Base-by-base conservation (phyloP, 1,284 basidiomycete genomes). In the Ganoderma lingzhi region DNA sequence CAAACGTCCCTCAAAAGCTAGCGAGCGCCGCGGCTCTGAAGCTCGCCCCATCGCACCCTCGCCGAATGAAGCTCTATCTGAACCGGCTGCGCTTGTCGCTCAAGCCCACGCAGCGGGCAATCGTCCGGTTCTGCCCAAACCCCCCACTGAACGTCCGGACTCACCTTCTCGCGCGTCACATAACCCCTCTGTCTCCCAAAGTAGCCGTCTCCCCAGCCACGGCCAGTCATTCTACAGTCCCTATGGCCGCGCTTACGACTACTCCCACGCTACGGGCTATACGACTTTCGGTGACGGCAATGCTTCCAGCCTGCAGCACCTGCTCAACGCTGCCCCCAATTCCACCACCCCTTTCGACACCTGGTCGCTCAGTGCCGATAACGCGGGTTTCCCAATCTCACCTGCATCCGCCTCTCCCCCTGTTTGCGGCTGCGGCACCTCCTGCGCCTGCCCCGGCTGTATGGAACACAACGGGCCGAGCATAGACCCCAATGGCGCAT, bases 221-320 rank as follows among this genome's bases (percentile, higher is more conserved):
- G 84, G 86, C 45, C 78, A 76, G 64, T 78, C 80, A 64, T 81
- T 82, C 64, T 90, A 82, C 76, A 89, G 88, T 64, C 91, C 91
- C 0, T 92, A 92, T 69, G 84, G 85, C 32, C 84, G 89, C 37
- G 88, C 88, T 23, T 88, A 89, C 74, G 89, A 87, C 73, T 80
- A 82, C 6, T 65, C 76, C 19, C 81, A 83, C 64, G 75, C 77
- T 1, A 61, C 76, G 45, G 81, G 81, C 15, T 63, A 58, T 63
- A 45, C 71, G 12, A 44, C 28, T 37, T 56, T 60, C 63, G 71
- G 19, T 66, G 71, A 37, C 45, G 51, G 15, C 14, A 59, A 37
- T 56, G 58, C 64, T 14, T 45, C 41, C 48, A 58, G 9, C 23
- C 32, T 59, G 19, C 66, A 61, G 28, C 42, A 53, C 15, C 42